Conservation (phyloP, 73 alveolate species). For the Blepharisma stoltei region DNA sequence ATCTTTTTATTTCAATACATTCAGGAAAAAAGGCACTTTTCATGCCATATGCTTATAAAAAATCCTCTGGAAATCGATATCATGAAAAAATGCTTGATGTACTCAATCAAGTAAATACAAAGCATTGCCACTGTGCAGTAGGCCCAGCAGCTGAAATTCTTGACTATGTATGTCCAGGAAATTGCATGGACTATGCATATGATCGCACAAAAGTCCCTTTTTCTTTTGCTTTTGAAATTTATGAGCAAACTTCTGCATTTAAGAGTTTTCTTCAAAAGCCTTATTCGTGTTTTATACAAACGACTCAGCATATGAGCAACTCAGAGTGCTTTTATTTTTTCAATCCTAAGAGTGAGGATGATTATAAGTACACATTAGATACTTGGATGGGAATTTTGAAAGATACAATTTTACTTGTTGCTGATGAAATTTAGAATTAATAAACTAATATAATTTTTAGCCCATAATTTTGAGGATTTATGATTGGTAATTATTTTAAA, state of each 20-base stretch:
- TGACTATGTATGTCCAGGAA: slow-evolving; percentile 62
- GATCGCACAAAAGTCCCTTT: slow-evolving; percentile 39
- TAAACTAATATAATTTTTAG: no score
- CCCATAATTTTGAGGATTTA: no score
- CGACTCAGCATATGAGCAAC: slow-evolving; percentile 30
- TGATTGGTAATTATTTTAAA: no score
- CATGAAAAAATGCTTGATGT: slow-evolving; percentile 33
- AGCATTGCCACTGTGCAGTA: slow-evolving; percentile 40
- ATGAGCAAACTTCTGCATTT: slow-evolving; percentile 26
- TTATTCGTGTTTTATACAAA: slow-evolving; percentile 9
- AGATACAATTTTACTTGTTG: no score
- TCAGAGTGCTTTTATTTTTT: slow-evolving; percentile 43
- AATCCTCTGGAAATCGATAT: slow-evolving; percentile 35
- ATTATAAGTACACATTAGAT: slow-evolving; percentile 36
- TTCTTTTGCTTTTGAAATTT: slow-evolving; percentile 66
- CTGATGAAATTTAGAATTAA: no score
- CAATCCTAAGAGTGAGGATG: slow-evolving; percentile 44
- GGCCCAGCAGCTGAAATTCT: slow-evolving; percentile 58
- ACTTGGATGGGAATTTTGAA: slow-evolving; percentile 47
- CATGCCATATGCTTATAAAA: slow-evolving; percentile 42
- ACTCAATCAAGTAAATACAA: slow-evolving; percentile 24
- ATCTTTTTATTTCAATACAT: slow-evolving; percentile 57
- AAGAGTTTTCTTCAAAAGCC: slow-evolving; percentile 23
- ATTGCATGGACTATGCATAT: slow-evolving; percentile 61
- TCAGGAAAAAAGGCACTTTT: slow-evolving; percentile 11